These are phyloP conservation scores for Phytophthora ramorum DNA, from an alignment of 352 stramenopile species.

Conservation along the genomic window DNA sequence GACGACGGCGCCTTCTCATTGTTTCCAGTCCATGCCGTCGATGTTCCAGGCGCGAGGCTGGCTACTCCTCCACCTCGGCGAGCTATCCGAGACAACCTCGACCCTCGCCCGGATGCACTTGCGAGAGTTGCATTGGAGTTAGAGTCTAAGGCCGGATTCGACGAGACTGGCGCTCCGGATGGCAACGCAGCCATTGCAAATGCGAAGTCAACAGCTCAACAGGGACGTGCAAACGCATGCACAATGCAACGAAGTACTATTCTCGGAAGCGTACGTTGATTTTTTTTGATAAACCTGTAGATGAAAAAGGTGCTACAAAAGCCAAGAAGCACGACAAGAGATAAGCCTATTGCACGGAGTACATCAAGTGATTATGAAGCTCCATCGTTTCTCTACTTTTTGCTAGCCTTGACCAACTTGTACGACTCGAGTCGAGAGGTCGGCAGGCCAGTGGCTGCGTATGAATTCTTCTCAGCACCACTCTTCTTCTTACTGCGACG, in stretches of 20 bases:
- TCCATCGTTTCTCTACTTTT: slow-evolving; percentile 49
- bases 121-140: slow-evolving; percentile 13
- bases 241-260: slow-evolving; percentile 7
- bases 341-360: neutral
- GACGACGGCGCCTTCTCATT: slow-evolving; percentile 10
- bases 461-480: slow-evolving; percentile 46
- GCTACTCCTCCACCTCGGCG: slow-evolving; percentile 8
- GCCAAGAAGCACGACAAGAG: neutral
- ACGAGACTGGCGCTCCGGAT: slow-evolving; percentile 9
- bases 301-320: neutral
- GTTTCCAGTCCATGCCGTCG: slow-evolving; percentile 5
- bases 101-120: slow-evolving; percentile 9
- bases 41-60: slow-evolving; percentile 1
- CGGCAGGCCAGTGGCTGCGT: slow-evolving; percentile 62
- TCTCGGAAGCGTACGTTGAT: slow-evolving; percentile 11
- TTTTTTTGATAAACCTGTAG: neutral
- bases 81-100: slow-evolving; percentile 21
- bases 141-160: neutral
- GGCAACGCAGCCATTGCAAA: slow-evolving; percentile 28
- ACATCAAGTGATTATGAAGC: slow-evolving; percentile 1
- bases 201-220: neutral
- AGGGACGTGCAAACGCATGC: slow-evolving; percentile 1
- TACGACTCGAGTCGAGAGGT: slow-evolving; percentile 86
- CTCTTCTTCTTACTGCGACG: slow-evolving; percentile 68
- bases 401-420: slow-evolving; percentile 72